Evolutionary conservation across 441 rosid species (phyloP), one percentile per base, ranked within the genome.

Genomic region (Croton laevigatus): DNA sequence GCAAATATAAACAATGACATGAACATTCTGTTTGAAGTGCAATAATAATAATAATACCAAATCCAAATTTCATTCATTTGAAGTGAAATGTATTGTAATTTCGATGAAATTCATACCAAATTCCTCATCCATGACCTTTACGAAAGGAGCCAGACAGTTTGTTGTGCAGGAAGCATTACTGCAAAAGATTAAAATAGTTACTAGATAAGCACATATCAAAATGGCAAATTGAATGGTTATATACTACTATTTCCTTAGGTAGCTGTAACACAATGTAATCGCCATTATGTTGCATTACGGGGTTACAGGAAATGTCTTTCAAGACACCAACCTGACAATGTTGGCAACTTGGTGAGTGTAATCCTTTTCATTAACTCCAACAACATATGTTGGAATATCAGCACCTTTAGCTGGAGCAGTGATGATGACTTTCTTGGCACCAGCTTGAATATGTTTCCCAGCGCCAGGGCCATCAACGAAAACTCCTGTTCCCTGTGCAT

Each of bases 91-190:
- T 6, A 54, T 23, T 55, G 22, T 60, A 59, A 55, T 32, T 5
- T 46, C 5, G 27, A 54, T 19, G 4, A 7, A 5, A 12, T 70
- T 40, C 82, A 12, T 85, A 92, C 99, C 96, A 38, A 94, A 84
- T 82, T 89, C 96, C 75, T 92, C 99, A 70, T 94, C 99, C 71
- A 94, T 38, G 76, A 94, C 78, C 82, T 90, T 92, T 12, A 85
- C 98, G 65, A 94, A 94, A 36, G 99, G 97, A 76, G 98, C 98
- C 78, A 94, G 76, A 81, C 99, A 92, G 73, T 94, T 94, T 40
- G 98, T 92, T 77, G 98, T 94, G 88, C 99, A 94, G 72, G 98
- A 94, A 65, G 99, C 97, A 84, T 94, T 94, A 78, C 99, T 94
- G 87, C 67, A 79, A 75, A n/a, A 17, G 17, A 48, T 32, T 9